These are phyloP conservation scores for Phytophthora syringae DNA, from an alignment of 352 stramenopile genomes.

Conservation along the genomic window DNA sequence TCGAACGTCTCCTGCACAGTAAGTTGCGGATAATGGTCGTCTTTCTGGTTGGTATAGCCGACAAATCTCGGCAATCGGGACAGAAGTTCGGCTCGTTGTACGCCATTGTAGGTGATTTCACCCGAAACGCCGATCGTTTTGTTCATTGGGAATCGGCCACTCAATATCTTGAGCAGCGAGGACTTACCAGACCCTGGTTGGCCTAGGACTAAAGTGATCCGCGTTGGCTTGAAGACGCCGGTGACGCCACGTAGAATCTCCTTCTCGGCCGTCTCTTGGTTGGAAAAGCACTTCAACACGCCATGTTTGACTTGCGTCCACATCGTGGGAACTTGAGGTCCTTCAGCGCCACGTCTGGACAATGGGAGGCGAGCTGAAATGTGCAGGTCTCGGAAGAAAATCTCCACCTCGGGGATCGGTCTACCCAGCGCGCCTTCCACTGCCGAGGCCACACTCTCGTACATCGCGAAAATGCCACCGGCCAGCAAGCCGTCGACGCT, in stretches of 20 bases:
- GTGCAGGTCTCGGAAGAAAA: conserved; percentile 58
- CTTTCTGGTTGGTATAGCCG: conserved; percentile 64
- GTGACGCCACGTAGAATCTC: conserved; percentile 45
- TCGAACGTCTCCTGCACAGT: conserved; percentile 94
- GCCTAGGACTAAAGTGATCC: conserved; percentile 50
- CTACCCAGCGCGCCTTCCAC: conserved; percentile 46
- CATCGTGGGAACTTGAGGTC: conserved; percentile 35
- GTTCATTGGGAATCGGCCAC: conserved; percentile 48
- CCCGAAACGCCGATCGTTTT: conserved; percentile 48
- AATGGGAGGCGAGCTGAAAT: conserved; percentile 39
- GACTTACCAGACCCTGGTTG: conserved; percentile 54
- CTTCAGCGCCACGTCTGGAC: conserved; percentile 29
- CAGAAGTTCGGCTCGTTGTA: conserved; percentile 29
- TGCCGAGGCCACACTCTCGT: conserved; percentile 49
- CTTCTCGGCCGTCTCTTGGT: conserved; percentile 41
- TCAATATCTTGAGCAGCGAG: conserved; percentile 45
- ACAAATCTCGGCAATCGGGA: conserved; percentile 41
- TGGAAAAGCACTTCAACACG: conserved; percentile 23
- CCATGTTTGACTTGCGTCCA: conserved; percentile 39
- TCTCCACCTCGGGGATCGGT: conserved; percentile 58
- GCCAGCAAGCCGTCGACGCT: conserved; percentile 57
- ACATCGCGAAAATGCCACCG: conserved; percentile 55
- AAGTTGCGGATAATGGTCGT: conserved; percentile 87
- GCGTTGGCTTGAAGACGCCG: conserved; percentile 42
- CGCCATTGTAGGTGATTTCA: conserved; percentile 55